These are phyloP conservation scores for Zanthoxylum bungeanum DNA, from an alignment of 345 rosid genomes.

Conservation along the genomic window DNA sequence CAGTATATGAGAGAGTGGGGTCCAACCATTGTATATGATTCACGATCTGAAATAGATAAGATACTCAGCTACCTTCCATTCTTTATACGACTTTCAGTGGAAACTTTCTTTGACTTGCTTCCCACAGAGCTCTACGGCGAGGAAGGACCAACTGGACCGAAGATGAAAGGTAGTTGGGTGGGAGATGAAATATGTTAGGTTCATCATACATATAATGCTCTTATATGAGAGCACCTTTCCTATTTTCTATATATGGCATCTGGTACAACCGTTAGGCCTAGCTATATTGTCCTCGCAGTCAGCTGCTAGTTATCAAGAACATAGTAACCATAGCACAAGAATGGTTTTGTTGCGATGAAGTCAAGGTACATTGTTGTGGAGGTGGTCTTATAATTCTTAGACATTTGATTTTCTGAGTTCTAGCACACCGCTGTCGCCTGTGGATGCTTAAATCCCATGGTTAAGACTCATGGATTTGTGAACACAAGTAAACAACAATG, in stretches of 20 bases:
- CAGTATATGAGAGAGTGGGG: slow-evolving; percentile 98
- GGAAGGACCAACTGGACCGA: slow-evolving; percentile 97
- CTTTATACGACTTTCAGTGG: slow-evolving; percentile 68
- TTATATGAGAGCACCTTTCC: background rate
- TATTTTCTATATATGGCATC: background rate
- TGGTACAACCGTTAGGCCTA: background rate
- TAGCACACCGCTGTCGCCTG: background rate
- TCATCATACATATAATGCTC: background rate
- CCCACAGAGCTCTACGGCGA: slow-evolving; percentile 91
- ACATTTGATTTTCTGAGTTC: background rate
- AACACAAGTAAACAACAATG: background rate
- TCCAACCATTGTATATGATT: slow-evolving; percentile 72
- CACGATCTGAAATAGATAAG: slow-evolving; percentile 71
- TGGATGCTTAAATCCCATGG: background rate
- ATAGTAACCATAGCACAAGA: background rate
- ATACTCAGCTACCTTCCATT: slow-evolving; percentile 62
- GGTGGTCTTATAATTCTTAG: background rate
- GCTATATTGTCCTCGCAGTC: background rate
- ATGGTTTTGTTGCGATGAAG: background rate
- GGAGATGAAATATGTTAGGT: slow-evolving; percentile 72
- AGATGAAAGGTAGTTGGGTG: slow-evolving; percentile 82
- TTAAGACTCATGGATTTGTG: background rate
- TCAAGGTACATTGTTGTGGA: background rate
- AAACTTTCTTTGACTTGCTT: slow-evolving; percentile 70
- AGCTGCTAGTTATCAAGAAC: background rate